Percentiles rank a stretch among this genome's conserved stretches.
Evolutionary conservation across 495 filamentous ascomycete genomes (phyloP).

Genomic region (Neurospora cerealis): DNA sequence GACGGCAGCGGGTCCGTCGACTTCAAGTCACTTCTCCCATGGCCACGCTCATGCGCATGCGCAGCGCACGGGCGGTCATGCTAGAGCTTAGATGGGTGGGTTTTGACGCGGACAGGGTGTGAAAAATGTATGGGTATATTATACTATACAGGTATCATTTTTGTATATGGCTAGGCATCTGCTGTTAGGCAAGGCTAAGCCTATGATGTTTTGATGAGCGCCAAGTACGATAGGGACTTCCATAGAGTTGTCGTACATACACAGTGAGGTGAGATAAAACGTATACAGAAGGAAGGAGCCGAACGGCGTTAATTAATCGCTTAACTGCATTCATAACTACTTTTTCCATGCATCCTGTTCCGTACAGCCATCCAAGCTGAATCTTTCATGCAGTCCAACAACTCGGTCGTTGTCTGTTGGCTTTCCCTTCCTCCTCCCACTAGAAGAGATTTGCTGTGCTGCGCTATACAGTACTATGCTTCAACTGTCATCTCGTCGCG

Average conservation of each 20-base stretch:
- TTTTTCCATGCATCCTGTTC: background rate
- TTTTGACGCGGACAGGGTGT: background rate
- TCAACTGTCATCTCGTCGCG: background rate
- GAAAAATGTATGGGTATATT: background rate
- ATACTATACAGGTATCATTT: background rate
- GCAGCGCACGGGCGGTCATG: background rate
- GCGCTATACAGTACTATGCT: background rate
- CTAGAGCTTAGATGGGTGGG: background rate
- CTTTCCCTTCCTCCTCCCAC: background rate
- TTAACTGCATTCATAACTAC: background rate
- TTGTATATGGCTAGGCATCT: background rate
- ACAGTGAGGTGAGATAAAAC: background rate
- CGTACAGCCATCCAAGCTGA: background rate
- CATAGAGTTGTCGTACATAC: background rate
- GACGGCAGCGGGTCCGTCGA: background rate
- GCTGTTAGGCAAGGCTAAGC: background rate
- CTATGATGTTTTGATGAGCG: background rate
- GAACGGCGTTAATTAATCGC: background rate
- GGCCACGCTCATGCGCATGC: background rate
- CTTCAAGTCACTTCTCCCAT: background rate
- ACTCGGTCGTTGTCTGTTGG: background rate
- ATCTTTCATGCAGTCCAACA: background rate
- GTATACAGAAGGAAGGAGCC: background rate
- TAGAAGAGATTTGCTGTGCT: background rate
- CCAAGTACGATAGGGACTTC: background rate